Conservation (phyloP, 2,329 filamentous ascomycete species). For the Colletotrichum chrysophilum region DNA sequence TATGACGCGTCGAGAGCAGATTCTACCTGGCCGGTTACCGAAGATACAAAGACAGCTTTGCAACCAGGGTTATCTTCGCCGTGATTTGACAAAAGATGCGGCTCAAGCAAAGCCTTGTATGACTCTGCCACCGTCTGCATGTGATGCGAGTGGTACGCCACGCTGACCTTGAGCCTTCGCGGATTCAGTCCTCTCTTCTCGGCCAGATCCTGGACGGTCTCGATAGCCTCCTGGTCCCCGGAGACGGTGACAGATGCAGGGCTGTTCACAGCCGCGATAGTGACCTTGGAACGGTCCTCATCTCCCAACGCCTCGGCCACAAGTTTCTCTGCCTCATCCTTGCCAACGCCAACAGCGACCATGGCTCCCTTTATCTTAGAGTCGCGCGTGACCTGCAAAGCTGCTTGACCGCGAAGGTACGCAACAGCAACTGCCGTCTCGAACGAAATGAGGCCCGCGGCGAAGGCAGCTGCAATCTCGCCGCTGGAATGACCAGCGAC, state of each 20-base stretch:
- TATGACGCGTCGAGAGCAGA: constrained; percentile 28
- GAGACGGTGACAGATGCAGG: constrained; percentile 45
- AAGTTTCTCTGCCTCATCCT: constrained; percentile 25
- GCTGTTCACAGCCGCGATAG: constrained; percentile 51
- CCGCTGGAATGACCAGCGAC: constrained; percentile 38
- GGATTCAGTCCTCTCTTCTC: constrained; percentile 26
- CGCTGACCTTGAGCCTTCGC: background rate
- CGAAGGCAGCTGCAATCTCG: constrained; percentile 39
- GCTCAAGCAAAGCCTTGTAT: background rate
- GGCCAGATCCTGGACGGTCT: constrained; percentile 28
- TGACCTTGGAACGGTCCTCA: constrained; percentile 1
- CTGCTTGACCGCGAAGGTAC: background rate
- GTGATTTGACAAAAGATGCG: background rate
- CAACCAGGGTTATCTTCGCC: background rate
- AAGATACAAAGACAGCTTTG: background rate
- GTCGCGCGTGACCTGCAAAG: background rate
- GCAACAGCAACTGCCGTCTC: constrained; percentile 16
- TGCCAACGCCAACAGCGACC: constrained; percentile 24
- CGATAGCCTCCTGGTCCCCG: constrained; percentile 31
- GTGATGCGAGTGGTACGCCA: constrained; percentile 5
- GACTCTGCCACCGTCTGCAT: background rate
- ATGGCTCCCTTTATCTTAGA: constrained; percentile 24
- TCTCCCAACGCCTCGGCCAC: background rate
- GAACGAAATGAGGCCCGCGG: constrained; percentile 29
- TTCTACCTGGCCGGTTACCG: background rate